Evolutionary conservation across 192 early-diverging fungal species (phyloP).

Genomic region (Backusella tuberculispora): DNA sequence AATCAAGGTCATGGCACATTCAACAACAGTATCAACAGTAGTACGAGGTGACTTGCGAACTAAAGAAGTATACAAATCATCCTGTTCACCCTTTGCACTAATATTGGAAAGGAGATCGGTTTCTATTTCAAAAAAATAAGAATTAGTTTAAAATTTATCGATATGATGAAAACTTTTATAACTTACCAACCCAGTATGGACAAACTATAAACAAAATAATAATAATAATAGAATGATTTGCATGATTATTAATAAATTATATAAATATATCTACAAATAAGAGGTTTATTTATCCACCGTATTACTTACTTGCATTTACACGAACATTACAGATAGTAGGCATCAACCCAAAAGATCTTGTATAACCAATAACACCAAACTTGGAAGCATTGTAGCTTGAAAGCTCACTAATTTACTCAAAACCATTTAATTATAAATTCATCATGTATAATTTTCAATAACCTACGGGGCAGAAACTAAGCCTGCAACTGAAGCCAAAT

Average conservation of each 20-base stretch:
- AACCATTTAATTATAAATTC: background rate
- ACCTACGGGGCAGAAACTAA: background rate
- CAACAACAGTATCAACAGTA: constrained; percentile 28
- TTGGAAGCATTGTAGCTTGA: constrained; percentile 31
- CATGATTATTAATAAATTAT: background rate
- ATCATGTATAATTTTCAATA: background rate
- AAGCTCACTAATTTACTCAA: background rate
- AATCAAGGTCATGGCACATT: constrained; percentile 30
- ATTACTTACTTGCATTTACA: constrained; percentile 35
- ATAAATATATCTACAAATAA: background rate
- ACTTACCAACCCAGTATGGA: constrained; percentile 36
- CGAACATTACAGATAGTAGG: constrained; percentile 29
- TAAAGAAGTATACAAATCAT: background rate
- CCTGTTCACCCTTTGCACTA: background rate
- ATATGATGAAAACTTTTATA: background rate
- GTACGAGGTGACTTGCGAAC: constrained; percentile 5
- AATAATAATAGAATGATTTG: background rate
- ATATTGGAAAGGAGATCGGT: constrained; percentile 24
- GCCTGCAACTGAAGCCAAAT: constrained; percentile 37
- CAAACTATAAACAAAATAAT: constrained; percentile 14
- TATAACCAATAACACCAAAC: constrained; percentile 39
- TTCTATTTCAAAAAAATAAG: constrained; percentile 2
- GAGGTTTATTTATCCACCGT: too few relatives aligned
- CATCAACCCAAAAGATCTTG: constrained; percentile 28
- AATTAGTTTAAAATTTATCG: background rate